A percentile compares a stretch with the other conserved stretches of the same genome.
Evolutionary conservation across 805 yeast genomes (phyloP).

Genomic region (Starmerella bombi): DNA sequence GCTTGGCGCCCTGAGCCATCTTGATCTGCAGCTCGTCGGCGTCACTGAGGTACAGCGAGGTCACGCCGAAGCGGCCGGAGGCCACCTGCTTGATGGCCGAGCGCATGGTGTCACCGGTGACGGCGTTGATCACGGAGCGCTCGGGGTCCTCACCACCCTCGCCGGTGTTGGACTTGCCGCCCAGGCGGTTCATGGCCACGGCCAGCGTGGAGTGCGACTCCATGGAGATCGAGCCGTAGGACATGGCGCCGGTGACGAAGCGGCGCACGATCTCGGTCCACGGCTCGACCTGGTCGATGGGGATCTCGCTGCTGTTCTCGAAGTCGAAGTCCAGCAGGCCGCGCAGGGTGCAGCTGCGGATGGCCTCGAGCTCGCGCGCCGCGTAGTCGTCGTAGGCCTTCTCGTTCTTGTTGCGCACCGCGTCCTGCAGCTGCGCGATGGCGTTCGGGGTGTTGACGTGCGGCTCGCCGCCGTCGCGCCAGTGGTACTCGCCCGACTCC

Average conservation of each 20-base stretch:
- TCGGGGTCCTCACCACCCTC: conserved; percentile 99
- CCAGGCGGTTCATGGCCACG: conserved; percentile 94
- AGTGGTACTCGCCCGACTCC: conserved; percentile 93
- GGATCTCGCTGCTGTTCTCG: conserved; percentile 57
- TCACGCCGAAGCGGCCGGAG: conserved; percentile 95
- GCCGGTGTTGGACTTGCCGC: conserved; percentile 97
- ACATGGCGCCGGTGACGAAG: conserved; percentile 99
- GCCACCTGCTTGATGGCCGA: conserved; percentile 98
- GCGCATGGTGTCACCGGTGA: conserved; percentile 94
- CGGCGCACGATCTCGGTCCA: conserved; percentile 98
- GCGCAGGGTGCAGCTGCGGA: conserved; percentile 82
- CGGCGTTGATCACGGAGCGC: conserved; percentile 54
- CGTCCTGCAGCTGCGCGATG: conserved; percentile 89
- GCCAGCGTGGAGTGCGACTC: conserved; percentile 97
- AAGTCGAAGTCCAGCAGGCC: conserved; percentile 88
- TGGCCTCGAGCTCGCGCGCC: conserved; percentile 81
- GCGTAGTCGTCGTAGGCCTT: conserved; percentile 82
- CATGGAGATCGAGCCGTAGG: conserved; percentile 96
- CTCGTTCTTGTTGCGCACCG: conserved; percentile 94
- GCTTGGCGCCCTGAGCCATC: conserved; percentile 99
- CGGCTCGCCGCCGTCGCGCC: conserved; percentile 97
- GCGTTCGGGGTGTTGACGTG: conserved; percentile 93
- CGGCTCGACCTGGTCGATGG: conserved; percentile 96
- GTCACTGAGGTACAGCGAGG: conserved; percentile 84
- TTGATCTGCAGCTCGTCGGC: conserved; percentile 96